These are phyloP conservation scores for Cytospora piceae DNA, from an alignment of 2,329 filamentous ascomycete species.

Conservation along the genomic window DNA sequence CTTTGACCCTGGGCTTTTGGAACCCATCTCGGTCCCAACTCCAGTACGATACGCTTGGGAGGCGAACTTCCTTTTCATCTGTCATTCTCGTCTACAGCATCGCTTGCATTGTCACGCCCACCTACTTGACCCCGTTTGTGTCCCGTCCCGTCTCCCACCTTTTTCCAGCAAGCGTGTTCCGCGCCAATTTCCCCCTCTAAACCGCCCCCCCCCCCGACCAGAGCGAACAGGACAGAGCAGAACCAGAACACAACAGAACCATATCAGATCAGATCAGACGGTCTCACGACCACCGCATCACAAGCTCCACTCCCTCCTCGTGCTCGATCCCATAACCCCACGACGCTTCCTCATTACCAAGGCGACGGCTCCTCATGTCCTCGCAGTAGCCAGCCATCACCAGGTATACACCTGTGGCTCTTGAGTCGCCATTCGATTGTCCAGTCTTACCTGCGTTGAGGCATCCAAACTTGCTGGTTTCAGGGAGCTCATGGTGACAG, in stretches of 20 bases:
- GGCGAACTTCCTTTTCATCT: conserved; percentile 30
- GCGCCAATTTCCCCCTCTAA: conserved; percentile 21
- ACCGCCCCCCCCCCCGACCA: conserved; percentile 14
- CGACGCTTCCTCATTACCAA: conserved; percentile 16
- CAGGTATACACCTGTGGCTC: conserved; percentile 26
- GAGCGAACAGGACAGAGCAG: background rate
- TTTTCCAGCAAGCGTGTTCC: conserved; percentile 25
- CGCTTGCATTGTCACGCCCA: conserved; percentile 26
- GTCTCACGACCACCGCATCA: conserved; percentile 20
- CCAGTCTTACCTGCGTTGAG: conserved; percentile 33
- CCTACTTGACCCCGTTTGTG: conserved; percentile 24
- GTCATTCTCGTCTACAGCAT: conserved; percentile 26
- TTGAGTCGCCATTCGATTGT: conserved; percentile 32
- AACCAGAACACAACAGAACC: background rate
- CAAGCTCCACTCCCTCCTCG: conserved; percentile 13
- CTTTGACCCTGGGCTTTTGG: conserved; percentile 30
- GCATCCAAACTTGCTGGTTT: conserved; percentile 27
- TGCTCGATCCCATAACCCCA: conserved; percentile 22
- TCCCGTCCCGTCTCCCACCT: conserved; percentile 24
- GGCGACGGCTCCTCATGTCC: conserved; percentile 25
- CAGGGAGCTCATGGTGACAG: conserved; percentile 50
- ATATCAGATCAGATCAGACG: conserved; percentile 5
- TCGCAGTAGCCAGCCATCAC: conserved; percentile 24
- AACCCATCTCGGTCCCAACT: conserved; percentile 31
- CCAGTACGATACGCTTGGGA: conserved; percentile 28